Conservation (phyloP, 257 asterid genomes). For the Fraxinus excelsior region DNA sequence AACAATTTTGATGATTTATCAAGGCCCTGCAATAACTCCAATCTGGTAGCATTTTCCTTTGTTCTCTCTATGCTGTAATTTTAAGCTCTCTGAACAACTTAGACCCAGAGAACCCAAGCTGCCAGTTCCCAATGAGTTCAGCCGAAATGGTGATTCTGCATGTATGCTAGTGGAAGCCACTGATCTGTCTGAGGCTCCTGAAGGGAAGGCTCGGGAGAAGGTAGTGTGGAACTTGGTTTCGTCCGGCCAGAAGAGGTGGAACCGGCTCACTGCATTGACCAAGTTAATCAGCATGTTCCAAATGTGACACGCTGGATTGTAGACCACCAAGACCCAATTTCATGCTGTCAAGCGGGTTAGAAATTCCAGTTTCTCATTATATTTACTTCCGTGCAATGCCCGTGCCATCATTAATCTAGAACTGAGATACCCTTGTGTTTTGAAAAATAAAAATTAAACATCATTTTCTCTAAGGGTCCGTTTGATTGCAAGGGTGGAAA, state of each 20-base stretch:
- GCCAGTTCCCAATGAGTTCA: conserved; percentile 63
- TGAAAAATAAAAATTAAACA: no score
- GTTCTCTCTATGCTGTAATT: not conserved
- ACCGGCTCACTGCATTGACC: conserved; percentile 22
- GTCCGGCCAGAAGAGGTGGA: not conserved
- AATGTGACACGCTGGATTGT: conserved; percentile 41
- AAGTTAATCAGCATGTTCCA: conserved; percentile 47
- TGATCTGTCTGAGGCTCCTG: conserved; percentile 44
- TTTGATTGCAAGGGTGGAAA: no score
- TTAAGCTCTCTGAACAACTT: not conserved
- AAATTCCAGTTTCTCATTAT: conserved; percentile 51
- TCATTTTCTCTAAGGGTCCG: no score
- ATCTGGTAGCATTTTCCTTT: conserved; percentile 26
- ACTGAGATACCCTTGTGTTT: no score
- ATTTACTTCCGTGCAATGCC: conserved; percentile 60
- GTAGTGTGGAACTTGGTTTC: conserved; percentile 40
- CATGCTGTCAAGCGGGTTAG: conserved; percentile 78
- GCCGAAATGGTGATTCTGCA: conserved; percentile 51
- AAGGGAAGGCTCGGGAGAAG: conserved; percentile 52
- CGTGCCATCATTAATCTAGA: conserved; percentile 47
- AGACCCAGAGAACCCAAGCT: conserved; percentile 51
- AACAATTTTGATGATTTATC: conserved; percentile 10
- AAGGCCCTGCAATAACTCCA: conserved; percentile 49
- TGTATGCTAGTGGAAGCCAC: conserved; percentile 43
- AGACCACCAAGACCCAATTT: conserved; percentile 74